phyloP scores from a whole-genome alignment of 2,329 filamentous ascomycete genomes.

The Ophiostoma sp. region DNA sequence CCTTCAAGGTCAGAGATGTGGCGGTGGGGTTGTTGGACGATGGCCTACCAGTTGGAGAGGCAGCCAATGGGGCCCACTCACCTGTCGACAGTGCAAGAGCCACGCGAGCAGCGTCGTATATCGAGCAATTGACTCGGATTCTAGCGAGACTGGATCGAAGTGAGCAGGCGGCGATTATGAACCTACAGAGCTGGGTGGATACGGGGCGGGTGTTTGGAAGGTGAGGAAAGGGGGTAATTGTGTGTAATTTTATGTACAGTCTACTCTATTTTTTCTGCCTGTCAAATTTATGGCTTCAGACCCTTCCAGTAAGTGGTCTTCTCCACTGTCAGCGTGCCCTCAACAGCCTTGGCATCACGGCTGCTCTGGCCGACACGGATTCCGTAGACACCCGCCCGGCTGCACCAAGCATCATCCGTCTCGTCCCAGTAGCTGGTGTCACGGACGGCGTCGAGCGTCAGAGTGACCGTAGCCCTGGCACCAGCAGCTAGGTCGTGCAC shows the following conservation, averaged over 20 bases:
- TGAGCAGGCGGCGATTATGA: conserved; percentile 38
- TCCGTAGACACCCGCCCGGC: conserved; percentile 20
- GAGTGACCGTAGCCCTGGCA: not conserved
- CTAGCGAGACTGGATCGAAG: conserved; percentile 37
- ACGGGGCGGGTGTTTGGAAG: not conserved
- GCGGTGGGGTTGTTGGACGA: conserved; percentile 31
- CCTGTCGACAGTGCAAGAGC: not conserved
- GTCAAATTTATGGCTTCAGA: not conserved
- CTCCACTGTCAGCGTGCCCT: not conserved
- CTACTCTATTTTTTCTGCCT: not conserved
- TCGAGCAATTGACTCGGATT: conserved; percentile 36
- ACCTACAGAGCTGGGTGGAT: conserved; percentile 38
- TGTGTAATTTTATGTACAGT: not conserved
- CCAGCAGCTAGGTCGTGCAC: conserved; percentile 36
- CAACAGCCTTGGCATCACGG: not conserved
- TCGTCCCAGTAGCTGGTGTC: conserved; percentile 28
- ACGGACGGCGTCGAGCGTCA: conserved; percentile 7
- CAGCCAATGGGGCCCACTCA: not conserved
- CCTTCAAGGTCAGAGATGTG: conserved; percentile 42
- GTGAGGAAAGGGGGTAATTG: not conserved
- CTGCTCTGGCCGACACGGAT: conserved; percentile 15
- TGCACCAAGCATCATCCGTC: conserved; percentile 16
- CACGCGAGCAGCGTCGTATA: conserved; percentile 29
- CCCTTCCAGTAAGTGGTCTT: not conserved
- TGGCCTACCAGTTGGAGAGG: not conserved